phyloP scores from a whole-genome alignment of 441 rosid species.

The Eutrema salsugineum region DNA sequence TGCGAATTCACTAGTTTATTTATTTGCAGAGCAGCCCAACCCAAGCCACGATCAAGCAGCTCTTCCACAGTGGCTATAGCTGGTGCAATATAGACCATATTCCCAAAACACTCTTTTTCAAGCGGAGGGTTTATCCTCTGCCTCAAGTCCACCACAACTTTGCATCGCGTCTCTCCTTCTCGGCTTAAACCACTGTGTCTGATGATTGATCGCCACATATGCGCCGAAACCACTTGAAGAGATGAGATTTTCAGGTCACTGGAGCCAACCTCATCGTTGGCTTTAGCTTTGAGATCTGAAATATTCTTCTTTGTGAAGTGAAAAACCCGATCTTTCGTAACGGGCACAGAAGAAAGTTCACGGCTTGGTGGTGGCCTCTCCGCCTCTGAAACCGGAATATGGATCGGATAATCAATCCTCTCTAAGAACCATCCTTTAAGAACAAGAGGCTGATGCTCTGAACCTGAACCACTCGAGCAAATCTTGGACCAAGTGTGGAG shows the following conservation, averaged over 20 bases:
- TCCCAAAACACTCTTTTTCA: constrained; percentile 25
- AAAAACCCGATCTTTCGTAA: constrained; percentile 2
- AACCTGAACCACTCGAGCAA: constrained; percentile 9
- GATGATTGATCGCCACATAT: constrained; percentile 35
- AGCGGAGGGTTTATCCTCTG: constrained; percentile 28
- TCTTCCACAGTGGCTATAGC: constrained; percentile 13
- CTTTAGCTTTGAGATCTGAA: constrained; percentile 35
- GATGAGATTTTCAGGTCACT: constrained; percentile 22
- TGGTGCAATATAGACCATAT: neutral
- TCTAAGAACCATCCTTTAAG: constrained; percentile 14
- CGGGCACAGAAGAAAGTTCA: neutral
- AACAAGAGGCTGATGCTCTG: neutral
- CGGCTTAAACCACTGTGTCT: neutral
- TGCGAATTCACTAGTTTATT: constrained; percentile 5
- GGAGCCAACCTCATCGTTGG: constrained; percentile 21
- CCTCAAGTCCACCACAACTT: constrained; percentile 19
- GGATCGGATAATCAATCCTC: constrained; percentile 2
- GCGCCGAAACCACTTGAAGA: constrained; percentile 41
- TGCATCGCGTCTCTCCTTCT: constrained; percentile 12
- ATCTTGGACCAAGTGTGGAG: constrained; percentile 43
- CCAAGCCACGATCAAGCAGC: constrained; percentile 15
- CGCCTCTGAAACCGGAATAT: constrained; percentile 8
- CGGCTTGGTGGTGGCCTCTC: neutral
- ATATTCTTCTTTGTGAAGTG: constrained; percentile 34
- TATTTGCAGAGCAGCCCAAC: constrained; percentile 19